These are phyloP conservation scores for Mycena maculata DNA, from an alignment of 768 basidiomycete genomes.

Conservation along the genomic window DNA sequence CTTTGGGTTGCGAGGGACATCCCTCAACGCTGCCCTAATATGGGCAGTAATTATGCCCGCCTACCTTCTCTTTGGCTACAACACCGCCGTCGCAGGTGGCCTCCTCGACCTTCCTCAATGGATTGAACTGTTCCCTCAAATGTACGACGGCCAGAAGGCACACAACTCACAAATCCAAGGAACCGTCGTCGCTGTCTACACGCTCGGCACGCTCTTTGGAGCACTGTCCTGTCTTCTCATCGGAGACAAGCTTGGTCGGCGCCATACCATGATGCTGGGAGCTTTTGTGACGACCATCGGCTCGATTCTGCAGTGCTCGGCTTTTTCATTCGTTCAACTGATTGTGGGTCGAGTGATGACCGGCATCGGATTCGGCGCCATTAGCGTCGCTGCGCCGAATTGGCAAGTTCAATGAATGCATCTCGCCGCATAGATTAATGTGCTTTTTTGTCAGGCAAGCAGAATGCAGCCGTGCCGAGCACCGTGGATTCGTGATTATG, in stretches of 20 bases:
- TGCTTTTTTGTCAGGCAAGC: constrained; percentile 25
- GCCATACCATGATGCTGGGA: constrained; percentile 68
- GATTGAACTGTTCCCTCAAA: constrained; percentile 31
- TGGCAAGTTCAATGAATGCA: constrained; percentile 10
- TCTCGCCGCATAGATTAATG: too few species aligned
- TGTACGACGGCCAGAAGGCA: constrained; percentile 24
- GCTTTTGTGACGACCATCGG: constrained; percentile 71
- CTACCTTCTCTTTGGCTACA: constrained; percentile 32
- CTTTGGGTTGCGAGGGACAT: constrained; percentile 32
- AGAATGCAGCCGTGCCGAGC: constrained; percentile 34
- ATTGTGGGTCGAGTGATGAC: constrained; percentile 70
- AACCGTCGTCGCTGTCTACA: constrained; percentile 32
- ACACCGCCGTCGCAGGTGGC: constrained; percentile 31
- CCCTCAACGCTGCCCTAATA: constrained; percentile 31
- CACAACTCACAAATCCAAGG: constrained; percentile 31
- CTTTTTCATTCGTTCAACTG: constrained; percentile 69
- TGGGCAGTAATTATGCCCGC: constrained; percentile 33
- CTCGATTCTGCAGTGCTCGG: constrained; percentile 68
- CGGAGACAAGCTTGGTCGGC: constrained; percentile 69
- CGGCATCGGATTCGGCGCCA: constrained; percentile 57
- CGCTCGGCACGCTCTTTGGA: constrained; percentile 55
- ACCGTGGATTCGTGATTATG: constrained; percentile 36
- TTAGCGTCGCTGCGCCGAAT: constrained; percentile 34
- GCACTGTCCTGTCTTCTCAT: constrained; percentile 72
- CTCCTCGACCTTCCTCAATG: constrained; percentile 32